Evolutionary conservation across 176 grass and related monocot species (phyloP), one percentile per base, ranked within the genome.

Genomic region (Poa pratensis): DNA sequence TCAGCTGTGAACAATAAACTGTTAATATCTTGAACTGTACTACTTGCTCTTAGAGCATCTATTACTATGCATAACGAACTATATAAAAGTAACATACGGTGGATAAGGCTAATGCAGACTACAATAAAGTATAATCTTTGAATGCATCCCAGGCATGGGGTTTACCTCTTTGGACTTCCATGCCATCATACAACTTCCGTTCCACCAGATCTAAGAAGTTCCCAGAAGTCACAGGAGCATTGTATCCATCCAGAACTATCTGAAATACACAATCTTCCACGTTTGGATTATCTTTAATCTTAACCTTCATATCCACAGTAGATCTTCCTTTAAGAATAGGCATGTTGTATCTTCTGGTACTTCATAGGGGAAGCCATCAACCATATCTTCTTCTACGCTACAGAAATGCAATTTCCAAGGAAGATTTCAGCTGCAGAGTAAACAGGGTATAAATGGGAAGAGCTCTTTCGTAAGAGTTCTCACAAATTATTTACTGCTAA

Each of bases 371-470:
- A 99, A 99, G 65, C 93, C 91, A 90, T 92, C 96, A 12, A 99
- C 78, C 96, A 99, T 99, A 84, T 99, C 96, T 93, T 99, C 96
- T 99, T 99, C 96, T 96, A 99, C 83, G 89, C 96, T 99, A 91
- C 91, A 95, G 93, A 95, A 95, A 95, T 87, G 88, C 90, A 95
- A 92, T 90, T 90, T 90, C 88, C 88, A 88, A 92, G 93, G 80
- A 95, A 95, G 93, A 93, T 90, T 90, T 95, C 93, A 95, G 93
- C 96, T 98, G 93, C 96, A 98, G 89, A 89, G 93, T 94, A 69
- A 92, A 91, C 83, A 95, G 80, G 81, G 79, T 91, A 95, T 95
- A 93, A 90, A 98, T 98, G 96, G 93, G 95, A 92, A 89, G 68
- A 89, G 86, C 76, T 84, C 83, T 78, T 87, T 89, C 60, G 30